Evolutionary conservation across 345 rosid species (phyloP), one percentile per base, ranked within the genome.

Genomic region (Psidium friedrichsthalianum): DNA sequence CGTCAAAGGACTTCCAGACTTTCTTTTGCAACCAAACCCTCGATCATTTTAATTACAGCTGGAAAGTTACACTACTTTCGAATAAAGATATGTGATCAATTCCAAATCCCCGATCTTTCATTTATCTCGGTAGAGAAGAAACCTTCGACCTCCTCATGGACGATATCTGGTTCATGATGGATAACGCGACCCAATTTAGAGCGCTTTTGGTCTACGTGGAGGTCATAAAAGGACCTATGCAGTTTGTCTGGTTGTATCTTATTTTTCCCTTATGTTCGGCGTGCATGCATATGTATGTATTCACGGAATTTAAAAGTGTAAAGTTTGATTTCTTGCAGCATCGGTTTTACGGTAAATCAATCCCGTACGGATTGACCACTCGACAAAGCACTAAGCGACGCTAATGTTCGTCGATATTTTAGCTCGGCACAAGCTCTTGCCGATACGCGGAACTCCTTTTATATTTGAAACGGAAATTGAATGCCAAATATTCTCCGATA

Each of bases 31-130:
- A 76, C 10, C 93, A 93, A 40, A 92, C 87, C 49, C 93, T 94
- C 5, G 93, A 94, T 82, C 95, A 93, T 82, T 93, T 94, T 88
- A 93, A 85, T 74, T 94, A 86, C 83, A 89, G 58, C 93, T 92
- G 0, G 88, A 92, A 54, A 93, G 96, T 84, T 93, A 90, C 86
- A 84, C 88, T 14, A 89, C 91, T 16, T 94, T 93, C 69, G 87
- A 74, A 87, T 93, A 94, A 82, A 90, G 91, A 89, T 93, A 89
- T 6, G 81, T 88, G 0, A 87, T 93, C 8, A 87, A 92, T 86
- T 89, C 88, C 74, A 92, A 87, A 84, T 61, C 95, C 3, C 95
- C 94, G 2, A 93, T 91, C 64, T 89, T 89, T 91, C 52, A 93
- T 83, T 14, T 93, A 74, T 84, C 86, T 92, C 24, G 93, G 94